Base-by-base conservation (phyloP, 1,284 basidiomycete species). In the Heterobasidion irregulare region DNA sequence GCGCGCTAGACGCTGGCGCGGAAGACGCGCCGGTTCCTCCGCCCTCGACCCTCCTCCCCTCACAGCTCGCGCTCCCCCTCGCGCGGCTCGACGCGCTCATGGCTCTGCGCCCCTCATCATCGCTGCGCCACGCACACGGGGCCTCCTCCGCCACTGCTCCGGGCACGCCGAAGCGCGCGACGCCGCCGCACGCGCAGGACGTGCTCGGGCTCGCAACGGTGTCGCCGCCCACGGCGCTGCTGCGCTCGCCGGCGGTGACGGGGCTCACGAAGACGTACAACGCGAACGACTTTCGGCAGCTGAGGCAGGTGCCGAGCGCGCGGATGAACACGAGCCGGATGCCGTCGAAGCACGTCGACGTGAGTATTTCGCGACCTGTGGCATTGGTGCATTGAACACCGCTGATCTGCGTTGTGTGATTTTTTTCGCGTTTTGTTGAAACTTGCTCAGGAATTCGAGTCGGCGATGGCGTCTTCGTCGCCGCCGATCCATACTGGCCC, bases 201-300 rank as follows among this genome's bases (percentile, higher is more conserved):
- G 66, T 73, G 52, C 66, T 75, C 44, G 69, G 66, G 44, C 66
- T 75, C 38, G 75, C 83, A 26, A 75, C 83, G 4, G 76, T 85
- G 18, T 86, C 85, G 1, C 88, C 88, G 2, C 84, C 85, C 9
- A 81, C 82, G 5, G 80, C 86, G 8, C 62, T 90, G 16, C 72
- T 91, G 48, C 77, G 87, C 48, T 86, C 85, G 1, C 86, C 87
- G 0, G 84, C 82, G 1, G 80, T 83, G 26, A 86, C 84, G 0
- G 85, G 86, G n/a, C 73, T 91, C 35, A 89, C 89, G 15, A 92
- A 90, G 71, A 89, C 78, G 57, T 92, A 91, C 62, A 66, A 66
- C 19, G 85, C 79, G 65, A 89, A 91, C 62, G 88, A 90, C 66
- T 91, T 91, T 62, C 75, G 88, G 56, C 79, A 86, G 64, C 70